Evolutionary conservation across 352 stramenopile species (phyloP).

Genomic region (Globisporangium recalcitrans): DNA sequence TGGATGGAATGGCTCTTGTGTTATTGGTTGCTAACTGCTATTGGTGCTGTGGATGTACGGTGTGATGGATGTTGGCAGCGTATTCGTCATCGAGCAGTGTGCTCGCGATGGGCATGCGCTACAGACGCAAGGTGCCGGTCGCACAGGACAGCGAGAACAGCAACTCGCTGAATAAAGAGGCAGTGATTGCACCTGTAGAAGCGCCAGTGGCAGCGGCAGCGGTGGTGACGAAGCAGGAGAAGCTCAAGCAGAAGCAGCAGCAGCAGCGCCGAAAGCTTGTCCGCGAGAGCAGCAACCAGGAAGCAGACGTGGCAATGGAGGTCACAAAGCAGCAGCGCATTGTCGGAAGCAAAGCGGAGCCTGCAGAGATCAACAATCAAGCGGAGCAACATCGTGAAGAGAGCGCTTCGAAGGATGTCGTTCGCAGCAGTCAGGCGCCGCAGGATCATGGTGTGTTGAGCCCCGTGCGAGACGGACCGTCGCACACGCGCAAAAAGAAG

Average conservation of each 20-base stretch:
- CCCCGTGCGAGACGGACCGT: background rate
- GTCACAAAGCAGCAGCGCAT: background rate
- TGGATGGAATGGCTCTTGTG: background rate
- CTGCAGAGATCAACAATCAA: conserved; percentile 7
- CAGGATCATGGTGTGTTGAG: background rate
- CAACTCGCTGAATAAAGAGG: conserved; percentile 11
- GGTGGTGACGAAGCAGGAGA: background rate
- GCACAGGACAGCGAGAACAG: conserved; percentile 21
- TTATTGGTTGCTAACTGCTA: background rate
- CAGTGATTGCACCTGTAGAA: conserved; percentile 1
- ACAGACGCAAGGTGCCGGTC: conserved; percentile 43
- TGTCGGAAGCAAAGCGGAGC: background rate
- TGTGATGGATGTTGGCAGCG: background rate
- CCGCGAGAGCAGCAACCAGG: conserved; percentile 1
- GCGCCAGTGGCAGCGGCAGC: background rate
- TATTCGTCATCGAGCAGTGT: conserved; percentile 7
- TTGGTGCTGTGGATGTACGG: background rate
- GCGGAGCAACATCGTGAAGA: conserved; percentile 2
- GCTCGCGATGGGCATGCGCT: conserved; percentile 28
- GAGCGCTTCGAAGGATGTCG: background rate
- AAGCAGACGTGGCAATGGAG: background rate
- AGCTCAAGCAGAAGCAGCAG: conserved; percentile 4
- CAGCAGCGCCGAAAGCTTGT: conserved; percentile 1
- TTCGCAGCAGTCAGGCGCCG: conserved; percentile 4
- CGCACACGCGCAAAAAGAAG: conserved; percentile 22